Evolutionary conservation across 1,139 yeast genomes (phyloP), one percentile per base, ranked within the genome.

Genomic region (Nakaseomyces bracarensis): DNA sequence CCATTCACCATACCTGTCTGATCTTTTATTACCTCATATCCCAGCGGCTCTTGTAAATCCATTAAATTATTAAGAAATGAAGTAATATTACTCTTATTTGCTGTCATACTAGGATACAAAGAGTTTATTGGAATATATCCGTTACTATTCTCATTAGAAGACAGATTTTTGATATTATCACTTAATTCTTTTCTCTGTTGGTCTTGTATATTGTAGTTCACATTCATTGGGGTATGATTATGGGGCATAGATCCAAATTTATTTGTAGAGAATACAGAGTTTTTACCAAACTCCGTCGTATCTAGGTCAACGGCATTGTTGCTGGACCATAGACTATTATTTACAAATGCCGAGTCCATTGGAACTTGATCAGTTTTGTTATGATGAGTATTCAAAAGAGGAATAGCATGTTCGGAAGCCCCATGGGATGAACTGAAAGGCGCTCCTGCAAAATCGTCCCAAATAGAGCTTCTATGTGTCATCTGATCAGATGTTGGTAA

Each of bases 391-490:
- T 20, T 20, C 26, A 33, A 11, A 20, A 5, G 7, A 26, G 43
- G 34, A 16, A 43, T 18, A 4, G 42, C 23, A 16, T 38, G 13
- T 13, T 20, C 36, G 2, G 36, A 33, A 4, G 18, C 25, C 14
- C 36, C 21, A 8, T 33, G 36, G 3, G 36, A 20, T 13, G 18
- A 33, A 6, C 26, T n/a, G 13, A 33, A 33, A 13, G 16, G 16
- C 4, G 14, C 14, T 25, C 36, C 14, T 7, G 40, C 41, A 14
- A 43, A 39, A 33, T 36, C 39, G 23, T 51, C 57, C 59, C 59
- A 54, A n/a, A 54, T 53, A 9, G 59, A 54, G 34, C 50, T 52
- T 13, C 53, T 48, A 7, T 51, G 52, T 1, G 42, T 39, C 4
- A 20, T 18, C 9, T 14, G 21, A 22, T 25, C 40, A 20, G 7